These are phyloP conservation scores for Linnemannia zychae DNA, from an alignment of 192 early-diverging fungal genomes.

Conservation along the genomic window DNA sequence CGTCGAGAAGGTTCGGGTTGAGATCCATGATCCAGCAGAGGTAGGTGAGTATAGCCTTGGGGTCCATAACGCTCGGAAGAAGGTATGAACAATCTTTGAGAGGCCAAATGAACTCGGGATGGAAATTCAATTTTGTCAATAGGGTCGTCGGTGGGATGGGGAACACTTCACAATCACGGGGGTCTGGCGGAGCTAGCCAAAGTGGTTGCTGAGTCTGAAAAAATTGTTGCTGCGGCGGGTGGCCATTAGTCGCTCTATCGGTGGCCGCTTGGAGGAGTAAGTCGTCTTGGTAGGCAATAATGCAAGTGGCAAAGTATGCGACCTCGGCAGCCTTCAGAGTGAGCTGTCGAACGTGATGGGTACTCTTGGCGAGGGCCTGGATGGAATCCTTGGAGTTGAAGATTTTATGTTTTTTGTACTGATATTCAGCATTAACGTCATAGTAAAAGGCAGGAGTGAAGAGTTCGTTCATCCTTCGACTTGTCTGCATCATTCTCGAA, in stretches of 20 bases:
- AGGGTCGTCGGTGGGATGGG: background rate
- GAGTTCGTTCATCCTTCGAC: background rate
- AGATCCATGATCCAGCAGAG: background rate
- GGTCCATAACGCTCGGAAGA: background rate
- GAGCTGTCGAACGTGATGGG: no score
- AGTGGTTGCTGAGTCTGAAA: no score
- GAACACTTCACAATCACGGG: background rate
- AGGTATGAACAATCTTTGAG: background rate
- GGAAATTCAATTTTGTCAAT: background rate
- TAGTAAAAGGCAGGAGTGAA: background rate
- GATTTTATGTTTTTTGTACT: no score
- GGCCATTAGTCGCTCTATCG: no score
- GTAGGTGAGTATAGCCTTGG: background rate
- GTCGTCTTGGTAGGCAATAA: no score
- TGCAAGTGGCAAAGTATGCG: no score
- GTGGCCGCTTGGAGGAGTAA: no score
- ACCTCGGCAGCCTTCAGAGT: no score
- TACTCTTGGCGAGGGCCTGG: background rate
- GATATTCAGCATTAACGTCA: background rate
- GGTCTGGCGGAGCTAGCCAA: background rate
- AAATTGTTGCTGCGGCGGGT: no score
- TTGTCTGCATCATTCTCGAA: background rate
- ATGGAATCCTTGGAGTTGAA: background rate
- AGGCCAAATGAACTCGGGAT: background rate
- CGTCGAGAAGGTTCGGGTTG: background rate